Conservation (phyloP, 2,329 filamentous ascomycete species). For the Trichoderma polysporum region DNA sequence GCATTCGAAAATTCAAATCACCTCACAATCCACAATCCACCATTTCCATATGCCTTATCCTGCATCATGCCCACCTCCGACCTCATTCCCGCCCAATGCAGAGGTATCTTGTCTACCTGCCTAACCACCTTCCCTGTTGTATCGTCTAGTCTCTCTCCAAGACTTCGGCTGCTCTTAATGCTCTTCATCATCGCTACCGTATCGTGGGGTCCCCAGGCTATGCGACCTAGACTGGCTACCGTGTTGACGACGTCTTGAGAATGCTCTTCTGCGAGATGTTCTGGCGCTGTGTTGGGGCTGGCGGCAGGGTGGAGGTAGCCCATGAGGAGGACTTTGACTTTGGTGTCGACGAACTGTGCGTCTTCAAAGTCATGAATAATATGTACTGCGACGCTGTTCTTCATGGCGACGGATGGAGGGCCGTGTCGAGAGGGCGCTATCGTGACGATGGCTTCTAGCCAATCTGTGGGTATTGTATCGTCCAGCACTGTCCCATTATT, state of each 20-base stretch:
- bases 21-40: slow-evolving; percentile 48
- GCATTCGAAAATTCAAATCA: slow-evolving; percentile 9
- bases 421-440: slow-evolving; percentile 52
- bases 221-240: slow-evolving; percentile 47
- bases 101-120: slow-evolving; percentile 56
- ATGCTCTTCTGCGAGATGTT: slow-evolving; percentile 34
- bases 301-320: slow-evolving; percentile 51
- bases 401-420: slow-evolving; percentile 46
- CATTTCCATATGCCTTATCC: slow-evolving; percentile 50
- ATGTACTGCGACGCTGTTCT: slow-evolving; percentile 53
- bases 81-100: slow-evolving; percentile 60
- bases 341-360: slow-evolving; percentile 41
- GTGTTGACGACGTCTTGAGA: slow-evolving; percentile 44
- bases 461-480: slow-evolving; percentile 40
- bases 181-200: slow-evolving; percentile 40
- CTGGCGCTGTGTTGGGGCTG: slow-evolving; percentile 3
- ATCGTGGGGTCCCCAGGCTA: slow-evolving; percentile 45
- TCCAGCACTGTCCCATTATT: slow-evolving; percentile 26
- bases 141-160: slow-evolving; percentile 48
- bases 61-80: slow-evolving; percentile 46
- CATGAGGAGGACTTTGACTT: slow-evolving; percentile 58
- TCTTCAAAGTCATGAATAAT: slow-evolving; percentile 53
- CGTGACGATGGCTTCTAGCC: slow-evolving; percentile 60
- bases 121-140: slow-evolving; percentile 51
- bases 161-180: slow-evolving; percentile 42